Evolutionary conservation across 78 protist genomes (phyloP), one percentile per base, ranked within the genome.

Genomic region (Thecamonas trahens): DNA sequence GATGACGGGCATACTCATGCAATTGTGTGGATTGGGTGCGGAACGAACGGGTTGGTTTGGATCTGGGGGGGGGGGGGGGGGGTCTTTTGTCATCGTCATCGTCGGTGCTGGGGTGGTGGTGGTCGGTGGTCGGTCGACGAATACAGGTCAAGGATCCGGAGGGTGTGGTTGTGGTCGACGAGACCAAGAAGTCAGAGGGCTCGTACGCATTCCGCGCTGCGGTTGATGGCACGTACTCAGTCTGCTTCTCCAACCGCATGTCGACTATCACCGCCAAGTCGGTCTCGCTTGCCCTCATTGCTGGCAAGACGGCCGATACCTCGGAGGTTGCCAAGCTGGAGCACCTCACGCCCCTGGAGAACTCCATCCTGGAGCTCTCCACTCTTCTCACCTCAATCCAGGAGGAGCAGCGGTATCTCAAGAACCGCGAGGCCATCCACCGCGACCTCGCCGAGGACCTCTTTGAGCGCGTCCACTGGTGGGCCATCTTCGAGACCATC

Each of bases 181-280:
- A n/a, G n/a, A n/a, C n/a, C n/a, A n/a, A n/a, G n/a, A n/a, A n/a
- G n/a, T n/a, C n/a, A n/a, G n/a, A n/a, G n/a, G n/a, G n/a, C n/a
- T n/a, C n/a, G n/a, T n/a, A n/a, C n/a, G n/a, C n/a, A n/a, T n/a
- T n/a, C n/a, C n/a, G n/a, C n/a, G n/a, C n/a, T n/a, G n/a, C n/a
- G n/a, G n/a, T n/a, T n/a, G n/a, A 14, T 4, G 80, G 80, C 13
- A 65, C 45, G 52, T 52, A 75, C 60, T 6, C 7, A 28, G 6
- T 81, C 58, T 81, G 86, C 52, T 81, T 81, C 54, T 28, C 45
- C n/a, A 81, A 81, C 68, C 59, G 38, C 28, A 61, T 72, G 77
- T 34, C 58, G 28, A 81, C 67, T 20, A 8, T 72, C 65, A 65
- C 86, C 11, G 29, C 2, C 32, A 81, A 81, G 52, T 3, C 59